Base-by-base conservation (phyloP, 2,329 filamentous ascomycete species). In the Ophiostoma angusticollis region DNA sequence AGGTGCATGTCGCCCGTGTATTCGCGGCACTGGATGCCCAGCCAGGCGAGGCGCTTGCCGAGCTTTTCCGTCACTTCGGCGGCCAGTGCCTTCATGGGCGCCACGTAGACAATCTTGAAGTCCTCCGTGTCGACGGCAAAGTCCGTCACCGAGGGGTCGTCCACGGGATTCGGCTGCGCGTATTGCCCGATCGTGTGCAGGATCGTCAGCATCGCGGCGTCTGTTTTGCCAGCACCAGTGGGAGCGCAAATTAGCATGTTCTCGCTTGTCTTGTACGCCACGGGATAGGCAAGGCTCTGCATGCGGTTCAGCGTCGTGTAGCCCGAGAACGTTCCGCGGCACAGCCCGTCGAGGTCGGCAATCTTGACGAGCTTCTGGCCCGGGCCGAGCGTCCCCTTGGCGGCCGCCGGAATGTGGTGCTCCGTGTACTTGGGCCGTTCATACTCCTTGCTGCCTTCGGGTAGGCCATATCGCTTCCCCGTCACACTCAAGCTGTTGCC, bases 231-330 rank as follows among this genome's bases (percentile, higher is more conserved):
- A 45, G 87, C 87, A 74, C 91, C 91, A 39, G 91, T 98, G 5
- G 91, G 91, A 17, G 91, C 91, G 59, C 91, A 98, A 43, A 98
- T 93, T 37, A 98, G 74, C 89, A 98, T 95, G 50, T 98, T 98
- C 61, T 98, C 91, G 53, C 78, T 94, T 2, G 85, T 95, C 56
- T 80, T 84, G 62, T 98, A 96, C 0, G 87, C 91, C 5, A 98
- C 84, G 1, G 86, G 86, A 52, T 94, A 94, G 0, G 96, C 84
- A 34, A 98, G 67, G 56, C 87, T 96, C 62, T 98, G 91, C 93
- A 98, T 98, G 21, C 93, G 80, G 54, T 98, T 98, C 43, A 98
- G 70, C 3, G 82, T 64, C 60, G 87, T 89, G 66, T 98, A 98
- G 0, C 87, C 87, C 54, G 80, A 84, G 64, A 98, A 98, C 0